Base-by-base conservation (phyloP, 192 early-diverging fungal species). In the Backusella sp. region DNA sequence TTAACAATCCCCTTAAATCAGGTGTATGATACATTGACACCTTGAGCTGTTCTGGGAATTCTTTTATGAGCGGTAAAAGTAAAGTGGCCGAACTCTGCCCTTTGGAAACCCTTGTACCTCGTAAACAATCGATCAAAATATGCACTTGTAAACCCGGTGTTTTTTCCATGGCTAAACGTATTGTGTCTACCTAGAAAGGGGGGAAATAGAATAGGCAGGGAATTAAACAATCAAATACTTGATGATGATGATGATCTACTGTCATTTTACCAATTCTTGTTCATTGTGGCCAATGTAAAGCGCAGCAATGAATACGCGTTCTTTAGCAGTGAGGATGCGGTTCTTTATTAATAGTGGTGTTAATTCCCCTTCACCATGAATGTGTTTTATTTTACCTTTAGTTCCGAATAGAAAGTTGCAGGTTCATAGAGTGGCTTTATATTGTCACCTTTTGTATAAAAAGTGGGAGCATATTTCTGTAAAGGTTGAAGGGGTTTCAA, bases 1-100 rank as follows among this genome's bases (percentile, higher is more conserved):
- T 95, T 53, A 90, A 80, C 46, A 91, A 3, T 8, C 91, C 91
- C 17, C 77, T 89, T n/a, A 94, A 82, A 75, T 90, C 90, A 19
- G 96, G 98, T 9, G 96, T 94, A 66, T 96, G 93, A 83, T 98
- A 99, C 74, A 97, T 84, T 6, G 90, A 88, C 0, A 98, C 84
- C 6, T 80, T 73, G 17, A 95, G 84, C 53, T 90, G 88, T 59
- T 88, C 79, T 0, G 91, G 92, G 75, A 87, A 95, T 19, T 84
- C 87, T n/a, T 84, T 70, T 34, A 90, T 36, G 7, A 96, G 86
- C 9, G 91, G 88, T 8, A 82, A 72, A 17, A 97, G 75, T 67
- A 96, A 68, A 17, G 89, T 81, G 4, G 91, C 91, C n/a, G 95
- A 90, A 77, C 90, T 94, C 72, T 82, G 74, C 1, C 82, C 83